Percentiles rank a stretch among this genome's conserved stretches.
phyloP scores from a whole-genome alignment of 1,284 basidiomycete genomes.

The Fomitopsis palustris region DNA sequence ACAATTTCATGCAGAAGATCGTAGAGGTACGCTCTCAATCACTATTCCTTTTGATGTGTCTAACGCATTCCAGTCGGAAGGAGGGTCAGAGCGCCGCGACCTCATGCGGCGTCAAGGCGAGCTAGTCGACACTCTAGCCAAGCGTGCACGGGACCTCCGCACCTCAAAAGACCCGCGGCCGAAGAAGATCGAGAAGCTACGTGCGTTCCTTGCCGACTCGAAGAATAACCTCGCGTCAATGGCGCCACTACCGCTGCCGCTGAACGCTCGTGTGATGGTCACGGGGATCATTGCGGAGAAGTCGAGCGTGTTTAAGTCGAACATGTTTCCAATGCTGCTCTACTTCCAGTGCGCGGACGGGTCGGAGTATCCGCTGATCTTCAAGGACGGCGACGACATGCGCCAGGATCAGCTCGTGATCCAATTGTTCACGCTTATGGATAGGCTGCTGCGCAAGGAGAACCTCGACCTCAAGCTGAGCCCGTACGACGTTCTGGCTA shows the following conservation, averaged over 20 bases:
- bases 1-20: constrained; percentile 84
- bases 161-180: constrained; percentile 90
- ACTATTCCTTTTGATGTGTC: background rate
- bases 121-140: constrained; percentile 80
- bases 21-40: constrained; percentile 57
- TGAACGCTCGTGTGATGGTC: constrained; percentile 82
- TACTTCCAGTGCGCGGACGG: constrained; percentile 83
- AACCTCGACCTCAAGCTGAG: constrained; percentile 92
- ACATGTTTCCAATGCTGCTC: constrained; percentile 88
- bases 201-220: constrained; percentile 77
- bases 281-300: constrained; percentile 88
- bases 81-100: constrained; percentile 76
- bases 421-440: constrained; percentile 97
- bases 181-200: constrained; percentile 96
- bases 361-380: constrained; percentile 89
- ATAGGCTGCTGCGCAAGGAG: constrained; percentile 89
- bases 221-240: constrained; percentile 80
- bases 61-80: constrained; percentile 48
- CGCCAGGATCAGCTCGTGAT: constrained; percentile 97
- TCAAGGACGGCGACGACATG: constrained; percentile 99
- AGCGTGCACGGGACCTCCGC: constrained; percentile 83
- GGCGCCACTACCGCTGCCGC: constrained; percentile 79
- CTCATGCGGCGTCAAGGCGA: constrained; percentile 84
- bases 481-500: constrained; percentile 93
- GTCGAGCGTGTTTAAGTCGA: constrained; percentile 97